Conservation (phyloP, 73 alveolate species). For the Uronychia setigera region DNA sequence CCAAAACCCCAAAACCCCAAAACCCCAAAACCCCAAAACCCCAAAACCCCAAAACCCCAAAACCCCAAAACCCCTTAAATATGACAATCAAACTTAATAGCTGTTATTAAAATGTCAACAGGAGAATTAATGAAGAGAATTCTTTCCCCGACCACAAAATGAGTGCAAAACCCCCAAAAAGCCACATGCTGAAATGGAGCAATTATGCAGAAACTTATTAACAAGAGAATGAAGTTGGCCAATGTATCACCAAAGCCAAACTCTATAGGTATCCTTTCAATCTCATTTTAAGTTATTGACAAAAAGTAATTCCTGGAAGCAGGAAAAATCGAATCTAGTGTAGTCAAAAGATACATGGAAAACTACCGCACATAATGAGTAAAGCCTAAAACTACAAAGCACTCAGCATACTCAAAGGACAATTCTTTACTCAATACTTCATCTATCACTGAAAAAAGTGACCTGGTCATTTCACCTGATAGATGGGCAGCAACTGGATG, state of each 20-base stretch:
- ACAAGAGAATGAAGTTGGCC: not conserved
- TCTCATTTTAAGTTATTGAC: not conserved
- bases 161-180: not conserved
- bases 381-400: not conserved
- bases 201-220: not conserved
- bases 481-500: conserved; percentile 1
- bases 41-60: too few relatives aligned
- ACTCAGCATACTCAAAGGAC: not conserved
- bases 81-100: too few relatives aligned
- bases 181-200: conserved; percentile 1
- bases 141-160: not conserved
- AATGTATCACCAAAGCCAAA: not conserved
- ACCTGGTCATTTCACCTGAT: not conserved
- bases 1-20: too few relatives aligned
- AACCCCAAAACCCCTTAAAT: too few relatives aligned
- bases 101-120: not conserved
- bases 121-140: not conserved
- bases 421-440: not conserved
- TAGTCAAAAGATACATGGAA: not conserved
- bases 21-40: too few relatives aligned
- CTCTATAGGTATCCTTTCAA: not conserved
- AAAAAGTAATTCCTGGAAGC: not conserved
- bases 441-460: not conserved
- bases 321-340: not conserved
- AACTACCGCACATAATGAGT: not conserved